Evolutionary conservation across 495 filamentous ascomycete species (phyloP), one percentile per base, ranked within the genome.

Genomic region (Penicillium tannophilum): DNA sequence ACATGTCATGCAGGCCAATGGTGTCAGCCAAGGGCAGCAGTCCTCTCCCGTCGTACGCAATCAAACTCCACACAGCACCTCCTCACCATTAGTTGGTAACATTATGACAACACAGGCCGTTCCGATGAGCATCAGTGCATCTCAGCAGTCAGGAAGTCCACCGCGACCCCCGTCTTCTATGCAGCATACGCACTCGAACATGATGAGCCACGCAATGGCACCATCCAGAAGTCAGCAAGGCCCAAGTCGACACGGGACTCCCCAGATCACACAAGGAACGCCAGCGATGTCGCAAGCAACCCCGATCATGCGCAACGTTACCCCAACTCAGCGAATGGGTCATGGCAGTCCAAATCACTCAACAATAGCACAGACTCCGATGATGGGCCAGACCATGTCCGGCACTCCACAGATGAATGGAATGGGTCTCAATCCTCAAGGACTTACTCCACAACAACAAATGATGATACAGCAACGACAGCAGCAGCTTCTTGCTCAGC

Each of bases 21-120:
- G 81, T 24, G 82, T 86, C 16, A 86, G 85, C 6, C 90, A 92
- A 71, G 80, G 83, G 7, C 86, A 85, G 51, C 84, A 85, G 30
- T 92, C 90, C 6, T 95, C 91, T 11, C 92, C 92, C 0, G 81
- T 93, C 60, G 74, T 90, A 47, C 83, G 90, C 33, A 88, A 93
- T 50, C 86, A 87, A 55, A 96, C 92, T 3, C 91, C 92, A 6
- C 89, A 90, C 62, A 84, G 78, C 39, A 84, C 83, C 54, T 91
- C 90, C 20, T 94, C 92, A 17, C 91, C 92, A 4, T 81, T 90
- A 66, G 83, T 90, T 55, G 79, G 79, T 43, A 86, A 78, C 61
- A 66, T 68, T 45, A 84, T 79, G 64, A 72, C 72, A 42, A 51
- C 72, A 7, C 77, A 80, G 68, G 77, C 75, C n/a, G 86, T 89